Evolutionary conservation across 345 rosid species (phyloP).

Genomic region (Cardamine occulta): DNA sequence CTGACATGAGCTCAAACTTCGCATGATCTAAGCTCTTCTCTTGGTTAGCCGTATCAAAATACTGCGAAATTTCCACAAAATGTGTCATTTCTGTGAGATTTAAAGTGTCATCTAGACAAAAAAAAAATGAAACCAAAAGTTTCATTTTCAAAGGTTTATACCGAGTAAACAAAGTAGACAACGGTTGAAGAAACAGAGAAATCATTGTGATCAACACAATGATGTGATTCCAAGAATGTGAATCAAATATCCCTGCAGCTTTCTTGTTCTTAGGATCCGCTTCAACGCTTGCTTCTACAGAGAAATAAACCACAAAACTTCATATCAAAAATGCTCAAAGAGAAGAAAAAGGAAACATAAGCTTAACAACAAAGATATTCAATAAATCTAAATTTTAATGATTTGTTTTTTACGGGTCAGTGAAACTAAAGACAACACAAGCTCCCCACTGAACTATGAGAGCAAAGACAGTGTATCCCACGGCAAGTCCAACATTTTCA

Average conservation of each 20-base stretch:
- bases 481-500: slow-evolving; percentile 37
- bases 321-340: background rate
- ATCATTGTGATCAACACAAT: slow-evolving; percentile 31
- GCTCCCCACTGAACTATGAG: slow-evolving; percentile 49
- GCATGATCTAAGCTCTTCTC: slow-evolving; percentile 35
- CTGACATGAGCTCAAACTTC: slow-evolving; percentile 37
- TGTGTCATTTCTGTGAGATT: background rate
- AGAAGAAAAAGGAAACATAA: background rate
- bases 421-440: slow-evolving; percentile 43
- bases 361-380: slow-evolving; percentile 28
- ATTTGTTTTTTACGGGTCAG: no score
- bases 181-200: slow-evolving; percentile 25
- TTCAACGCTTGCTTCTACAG: slow-evolving; percentile 11
- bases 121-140: background rate
- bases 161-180: slow-evolving; percentile 36
- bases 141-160: background rate
- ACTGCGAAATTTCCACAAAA: slow-evolving; percentile 18
- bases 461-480: slow-evolving; percentile 40
- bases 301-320: background rate
- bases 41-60: slow-evolving; percentile 27
- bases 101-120: background rate
- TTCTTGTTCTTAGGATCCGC: slow-evolving; percentile 37
- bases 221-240: slow-evolving; percentile 20
- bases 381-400: no score
- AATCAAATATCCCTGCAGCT: slow-evolving; percentile 20